A percentile compares a stretch with the other conserved stretches of the same genome.
These are phyloP conservation scores for Cicer yamashitae DNA, from an alignment of 306 rosid genomes.

Conservation along the genomic window DNA sequence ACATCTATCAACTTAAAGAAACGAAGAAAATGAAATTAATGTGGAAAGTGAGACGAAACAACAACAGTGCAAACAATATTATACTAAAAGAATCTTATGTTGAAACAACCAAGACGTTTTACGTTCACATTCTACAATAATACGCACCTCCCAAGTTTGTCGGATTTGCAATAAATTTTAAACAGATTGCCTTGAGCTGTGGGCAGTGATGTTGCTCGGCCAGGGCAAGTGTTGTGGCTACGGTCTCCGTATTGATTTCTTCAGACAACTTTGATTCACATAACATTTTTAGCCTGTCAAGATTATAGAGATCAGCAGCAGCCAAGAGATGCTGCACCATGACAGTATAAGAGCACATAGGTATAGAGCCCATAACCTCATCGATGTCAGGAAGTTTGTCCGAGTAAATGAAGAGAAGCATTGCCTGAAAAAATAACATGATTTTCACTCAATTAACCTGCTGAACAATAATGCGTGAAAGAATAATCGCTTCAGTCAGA, in stretches of 20 bases:
- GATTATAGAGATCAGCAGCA: constrained; percentile 80
- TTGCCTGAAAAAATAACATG: constrained; percentile 62
- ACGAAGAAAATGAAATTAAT: neutral
- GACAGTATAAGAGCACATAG: constrained; percentile 65
- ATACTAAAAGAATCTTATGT: constrained; percentile 34
- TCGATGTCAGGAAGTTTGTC: constrained; percentile 69
- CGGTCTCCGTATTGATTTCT: constrained; percentile 69
- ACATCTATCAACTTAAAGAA: constrained; percentile 9
- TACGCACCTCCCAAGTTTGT: constrained; percentile 81
- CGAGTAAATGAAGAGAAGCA: constrained; percentile 76
- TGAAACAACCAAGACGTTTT: constrained; percentile 44
- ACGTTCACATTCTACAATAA: constrained; percentile 45
- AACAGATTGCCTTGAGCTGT: constrained; percentile 75
- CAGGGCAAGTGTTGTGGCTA: constrained; percentile 75
- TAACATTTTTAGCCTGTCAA: constrained; percentile 73
- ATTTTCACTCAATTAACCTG: constrained; percentile 13
- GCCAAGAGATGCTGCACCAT: constrained; percentile 91
- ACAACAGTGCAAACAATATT: constrained; percentile 30
- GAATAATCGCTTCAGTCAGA: constrained; percentile 19
- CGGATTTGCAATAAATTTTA: constrained; percentile 74
- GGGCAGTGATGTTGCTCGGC: constrained; percentile 86
- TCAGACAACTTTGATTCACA: constrained; percentile 79
- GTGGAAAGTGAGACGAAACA: constrained; percentile 16
- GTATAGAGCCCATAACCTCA: constrained; percentile 65
- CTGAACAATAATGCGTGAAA: constrained; percentile 31